A percentile compares a stretch with the other conserved stretches of the same genome.
phyloP scores from a whole-genome alignment of 2,329 filamentous ascomycete species.

The Dendrostoma leiphaemia region DNA sequence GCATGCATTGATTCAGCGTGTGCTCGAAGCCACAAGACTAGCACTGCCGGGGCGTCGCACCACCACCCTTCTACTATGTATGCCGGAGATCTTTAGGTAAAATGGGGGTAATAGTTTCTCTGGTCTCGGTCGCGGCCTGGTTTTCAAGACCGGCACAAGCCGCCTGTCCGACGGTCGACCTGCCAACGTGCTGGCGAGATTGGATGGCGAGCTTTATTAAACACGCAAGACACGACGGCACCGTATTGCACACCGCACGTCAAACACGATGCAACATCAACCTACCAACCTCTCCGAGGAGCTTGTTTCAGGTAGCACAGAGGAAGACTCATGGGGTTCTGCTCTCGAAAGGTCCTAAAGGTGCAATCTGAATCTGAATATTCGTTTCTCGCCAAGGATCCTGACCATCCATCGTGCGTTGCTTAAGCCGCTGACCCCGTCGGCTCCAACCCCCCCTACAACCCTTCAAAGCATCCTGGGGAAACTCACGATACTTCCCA shows the following conservation, averaged over 20 bases:
- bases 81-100: constrained; percentile 3
- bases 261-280: neutral
- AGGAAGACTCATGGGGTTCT: neutral
- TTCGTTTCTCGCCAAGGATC: too few relatives aligned
- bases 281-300: neutral
- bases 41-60: neutral
- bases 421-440: too few relatives aligned
- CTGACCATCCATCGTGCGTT: too few relatives aligned
- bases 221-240: too few relatives aligned
- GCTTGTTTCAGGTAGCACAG: neutral
- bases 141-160: neutral
- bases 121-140: neutral
- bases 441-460: too few relatives aligned
- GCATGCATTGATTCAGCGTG: too few relatives aligned
- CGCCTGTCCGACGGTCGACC: too few relatives aligned
- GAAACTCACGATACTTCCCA: constrained; percentile 13
- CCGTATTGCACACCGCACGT: neutral
- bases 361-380: neutral
- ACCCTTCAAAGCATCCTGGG: neutral
- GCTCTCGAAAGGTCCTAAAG: too few relatives aligned
- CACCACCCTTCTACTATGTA: neutral
- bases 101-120: constrained; percentile 1
- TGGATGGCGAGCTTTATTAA: neutral
- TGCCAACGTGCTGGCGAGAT: neutral
- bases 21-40: too few relatives aligned